Evolutionary conservation across 306 rosid species (phyloP), one percentile per base, ranked within the genome.

Genomic region (Cicer pinnatifidum): DNA sequence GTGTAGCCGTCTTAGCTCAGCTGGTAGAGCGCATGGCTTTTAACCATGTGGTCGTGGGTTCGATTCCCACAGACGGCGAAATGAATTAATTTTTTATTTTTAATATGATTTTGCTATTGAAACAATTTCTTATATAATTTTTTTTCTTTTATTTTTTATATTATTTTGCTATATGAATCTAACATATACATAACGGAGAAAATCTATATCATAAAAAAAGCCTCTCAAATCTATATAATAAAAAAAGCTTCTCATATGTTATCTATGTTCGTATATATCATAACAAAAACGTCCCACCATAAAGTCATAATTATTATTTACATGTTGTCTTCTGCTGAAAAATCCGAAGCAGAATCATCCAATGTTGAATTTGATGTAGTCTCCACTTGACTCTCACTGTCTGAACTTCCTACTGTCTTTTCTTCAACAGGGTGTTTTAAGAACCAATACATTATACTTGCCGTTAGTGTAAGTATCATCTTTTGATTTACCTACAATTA

Each of bases 381-480:
- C 78, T 92, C 98, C 64, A 84, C 72, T 54, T 88, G 92, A 81
- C 89, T 86, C 77, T 93, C 98, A 72, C 89, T 88, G 13, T 91
- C 98, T 20, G 97, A 91, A 66, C 63, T 70, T 67, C 71, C 86
- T 47, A 85, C 78, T 7, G 85, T 53, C 69, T 87, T 83, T 54
- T 89, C 97, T 56, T 88, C 97, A 33, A 71, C 62, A 1, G 97
- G 95, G 69, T 87, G 89, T 67, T 89, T 89, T 72, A 94, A 78
- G 82, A 81, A 89, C 97, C 99, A 94, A 57, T 86, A 91, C 99
- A 91, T 94, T 46, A 94, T 85, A 75, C 97, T 94, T 38, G 99
- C 99, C 19, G 97, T 89, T 69, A 91, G 81, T 1, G 99, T 94
- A 37, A 94, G 99, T 80, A 94, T 89, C 99, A 94, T 94, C 86